phyloP scores from a whole-genome alignment of 306 rosid genomes.

The Cicer pinnatifidum region DNA sequence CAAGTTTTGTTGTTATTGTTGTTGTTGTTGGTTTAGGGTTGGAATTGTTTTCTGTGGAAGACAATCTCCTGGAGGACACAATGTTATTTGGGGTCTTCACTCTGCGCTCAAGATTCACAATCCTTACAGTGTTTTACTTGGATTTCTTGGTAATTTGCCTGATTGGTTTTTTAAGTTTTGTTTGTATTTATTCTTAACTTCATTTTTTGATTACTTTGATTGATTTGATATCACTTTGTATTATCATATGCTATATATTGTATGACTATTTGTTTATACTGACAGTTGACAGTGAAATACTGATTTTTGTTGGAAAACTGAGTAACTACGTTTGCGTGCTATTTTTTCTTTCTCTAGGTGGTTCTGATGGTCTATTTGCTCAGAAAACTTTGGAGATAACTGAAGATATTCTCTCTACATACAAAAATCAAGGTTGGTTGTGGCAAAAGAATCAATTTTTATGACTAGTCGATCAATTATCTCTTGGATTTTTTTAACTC shows the following conservation, averaged over 20 bases:
- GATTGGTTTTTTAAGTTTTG: not conserved
- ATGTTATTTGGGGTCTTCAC: conserved; percentile 92
- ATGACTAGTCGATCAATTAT: not conserved
- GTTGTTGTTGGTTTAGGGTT: conserved; percentile 60
- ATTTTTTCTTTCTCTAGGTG: conserved; percentile 63
- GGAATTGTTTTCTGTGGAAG: conserved; percentile 95
- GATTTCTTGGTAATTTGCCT: conserved; percentile 76
- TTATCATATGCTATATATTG: not conserved
- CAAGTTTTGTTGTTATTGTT: conserved; percentile 19
- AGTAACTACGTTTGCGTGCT: conserved; percentile 30
- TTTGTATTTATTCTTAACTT: not conserved
- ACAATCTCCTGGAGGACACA: conserved; percentile 99
- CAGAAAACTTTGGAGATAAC: conserved; percentile 91
- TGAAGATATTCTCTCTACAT: conserved; percentile 72
- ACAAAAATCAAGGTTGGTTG: conserved; percentile 88
- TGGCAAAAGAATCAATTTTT: conserved; percentile 19
- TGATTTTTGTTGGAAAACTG: not conserved
- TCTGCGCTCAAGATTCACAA: conserved; percentile 84
- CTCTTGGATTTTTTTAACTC: not conserved
- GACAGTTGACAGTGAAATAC: not conserved
- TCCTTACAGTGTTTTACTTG: conserved; percentile 71
- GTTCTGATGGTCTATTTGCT: conserved; percentile 92
- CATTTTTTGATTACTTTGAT: conserved; percentile 15
- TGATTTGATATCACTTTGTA: conserved; percentile 29
- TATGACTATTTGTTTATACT: not conserved